phyloP scores from a whole-genome alignment of 148 eudicot species.

The Polygonum aviculare region DNA sequence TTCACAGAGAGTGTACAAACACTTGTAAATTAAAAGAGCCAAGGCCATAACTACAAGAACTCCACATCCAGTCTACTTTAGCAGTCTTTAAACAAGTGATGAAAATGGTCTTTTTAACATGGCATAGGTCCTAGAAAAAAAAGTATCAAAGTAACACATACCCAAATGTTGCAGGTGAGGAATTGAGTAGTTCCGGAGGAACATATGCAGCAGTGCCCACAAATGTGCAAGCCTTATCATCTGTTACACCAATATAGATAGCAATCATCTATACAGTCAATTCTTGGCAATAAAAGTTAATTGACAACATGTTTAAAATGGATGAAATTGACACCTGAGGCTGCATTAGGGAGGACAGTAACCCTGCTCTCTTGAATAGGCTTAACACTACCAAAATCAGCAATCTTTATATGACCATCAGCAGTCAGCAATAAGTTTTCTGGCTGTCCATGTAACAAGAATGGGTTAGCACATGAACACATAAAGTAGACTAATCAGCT shows the following conservation, averaged over 20 bases:
- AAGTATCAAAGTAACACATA: slow-evolving; percentile 12
- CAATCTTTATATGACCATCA: slow-evolving; percentile 95
- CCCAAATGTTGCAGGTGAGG: slow-evolving; percentile 99
- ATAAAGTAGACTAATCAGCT: neutral
- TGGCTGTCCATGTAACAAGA: slow-evolving; percentile 52
- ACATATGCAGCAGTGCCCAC: slow-evolving; percentile 99
- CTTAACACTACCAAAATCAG: slow-evolving; percentile 98
- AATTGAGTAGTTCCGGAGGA: slow-evolving; percentile 93
- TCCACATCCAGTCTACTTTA: neutral
- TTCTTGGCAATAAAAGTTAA: neutral
- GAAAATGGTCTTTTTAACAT: too few species aligned
- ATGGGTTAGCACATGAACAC: slow-evolving; percentile 15
- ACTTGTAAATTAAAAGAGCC: neutral
- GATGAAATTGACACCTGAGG: slow-evolving; percentile 46
- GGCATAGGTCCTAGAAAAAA: too few species aligned
- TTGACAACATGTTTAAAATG: neutral
- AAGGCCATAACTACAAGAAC: neutral
- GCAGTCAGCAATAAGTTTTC: slow-evolving; percentile 86
- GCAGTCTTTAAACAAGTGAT: neutral
- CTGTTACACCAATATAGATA: slow-evolving; percentile 22
- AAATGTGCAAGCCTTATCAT: slow-evolving; percentile 94
- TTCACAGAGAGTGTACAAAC: slow-evolving; percentile 3
- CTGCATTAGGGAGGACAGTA: slow-evolving; percentile 96
- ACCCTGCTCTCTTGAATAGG: slow-evolving; percentile 88
- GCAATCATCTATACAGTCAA: neutral